These are phyloP conservation scores for Strobilomyces dryophilus DNA, from an alignment of 768 basidiomycete genomes.

Conservation along the genomic window DNA sequence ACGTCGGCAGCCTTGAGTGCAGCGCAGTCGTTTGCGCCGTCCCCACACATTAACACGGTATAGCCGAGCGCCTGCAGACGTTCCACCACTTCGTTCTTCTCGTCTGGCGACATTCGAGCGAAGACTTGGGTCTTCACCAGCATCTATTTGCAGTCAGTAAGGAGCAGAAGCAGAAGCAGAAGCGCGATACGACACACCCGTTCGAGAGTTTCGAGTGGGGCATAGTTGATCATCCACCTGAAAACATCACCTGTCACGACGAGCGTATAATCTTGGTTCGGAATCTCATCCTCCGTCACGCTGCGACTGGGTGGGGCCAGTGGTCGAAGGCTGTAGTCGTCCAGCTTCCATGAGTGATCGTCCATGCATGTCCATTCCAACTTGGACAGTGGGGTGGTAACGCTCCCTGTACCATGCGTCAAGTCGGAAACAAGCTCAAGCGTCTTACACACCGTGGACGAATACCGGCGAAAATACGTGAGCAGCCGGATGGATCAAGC, in stretches of 20 bases:
- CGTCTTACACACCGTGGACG: constrained; percentile 48
- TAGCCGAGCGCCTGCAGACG: constrained; percentile 90
- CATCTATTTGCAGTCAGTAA: constrained; percentile 58
- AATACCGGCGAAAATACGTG: constrained; percentile 88
- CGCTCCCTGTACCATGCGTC: constrained; percentile 43
- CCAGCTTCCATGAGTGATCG: constrained; percentile 78
- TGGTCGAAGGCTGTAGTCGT: constrained; percentile 85
- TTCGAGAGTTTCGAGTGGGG: constrained; percentile 89
- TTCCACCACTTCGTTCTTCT: constrained; percentile 98
- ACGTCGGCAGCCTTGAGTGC: constrained; percentile 98
- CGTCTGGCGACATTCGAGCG: constrained; percentile 98
- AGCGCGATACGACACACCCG: constrained; percentile 44
- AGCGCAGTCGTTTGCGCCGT: constrained; percentile 98
- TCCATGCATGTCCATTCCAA: constrained; percentile 93
- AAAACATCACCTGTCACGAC: constrained; percentile 95
- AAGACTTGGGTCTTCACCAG: constrained; percentile 95
- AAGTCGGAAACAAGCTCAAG: neutral
- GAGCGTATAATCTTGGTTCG: constrained; percentile 84
- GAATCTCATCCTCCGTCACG: constrained; percentile 65
- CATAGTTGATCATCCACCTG: constrained; percentile 96
- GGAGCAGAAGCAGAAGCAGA: neutral
- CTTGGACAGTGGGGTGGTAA: constrained; percentile 49
- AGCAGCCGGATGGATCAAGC: constrained; percentile 80
- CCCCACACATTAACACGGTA: constrained; percentile 97
- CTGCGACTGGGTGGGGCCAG: constrained; percentile 65